Evolutionary conservation across 306 rosid genomes (phyloP).

Genomic region (Ammopiptanthus mongolicus): DNA sequence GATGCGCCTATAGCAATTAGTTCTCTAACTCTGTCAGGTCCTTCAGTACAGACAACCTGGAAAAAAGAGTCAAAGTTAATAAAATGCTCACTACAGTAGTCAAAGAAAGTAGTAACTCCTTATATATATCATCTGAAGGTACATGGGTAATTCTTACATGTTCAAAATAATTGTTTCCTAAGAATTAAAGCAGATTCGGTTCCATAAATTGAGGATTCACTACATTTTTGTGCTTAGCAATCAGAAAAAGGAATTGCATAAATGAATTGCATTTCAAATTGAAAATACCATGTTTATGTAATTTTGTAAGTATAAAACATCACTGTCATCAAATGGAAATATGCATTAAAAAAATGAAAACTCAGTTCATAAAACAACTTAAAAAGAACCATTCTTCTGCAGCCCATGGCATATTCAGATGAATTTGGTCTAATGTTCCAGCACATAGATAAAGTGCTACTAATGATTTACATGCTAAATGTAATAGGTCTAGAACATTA

Average conservation of each 20-base stretch:
- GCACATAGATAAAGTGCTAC: neutral
- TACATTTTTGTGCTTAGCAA: neutral
- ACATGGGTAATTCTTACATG: neutral
- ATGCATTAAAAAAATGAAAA: neutral
- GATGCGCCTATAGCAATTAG: constrained; percentile 91
- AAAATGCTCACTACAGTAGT: neutral
- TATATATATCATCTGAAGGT: neutral
- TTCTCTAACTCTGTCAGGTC: constrained; percentile 90
- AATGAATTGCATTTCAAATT: constrained; percentile 3
- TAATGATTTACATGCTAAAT: neutral
- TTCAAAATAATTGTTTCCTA: neutral
- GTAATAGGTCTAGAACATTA: constrained; percentile 40
- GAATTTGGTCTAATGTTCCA: neutral
- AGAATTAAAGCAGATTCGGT: neutral
- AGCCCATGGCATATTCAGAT: neutral
- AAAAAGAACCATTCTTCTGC: neutral
- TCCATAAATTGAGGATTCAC: neutral
- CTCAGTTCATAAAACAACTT: neutral
- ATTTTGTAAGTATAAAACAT: neutral
- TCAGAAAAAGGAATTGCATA: neutral
- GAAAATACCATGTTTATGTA: neutral
- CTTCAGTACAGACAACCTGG: constrained; percentile 98
- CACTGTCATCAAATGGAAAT: neutral
- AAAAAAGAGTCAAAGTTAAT: constrained; percentile 24
- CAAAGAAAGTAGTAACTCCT: neutral